These are phyloP conservation scores for Ascochyta viciae-villosae DNA, from an alignment of 2,329 filamentous ascomycete species.

Conservation along the genomic window DNA sequence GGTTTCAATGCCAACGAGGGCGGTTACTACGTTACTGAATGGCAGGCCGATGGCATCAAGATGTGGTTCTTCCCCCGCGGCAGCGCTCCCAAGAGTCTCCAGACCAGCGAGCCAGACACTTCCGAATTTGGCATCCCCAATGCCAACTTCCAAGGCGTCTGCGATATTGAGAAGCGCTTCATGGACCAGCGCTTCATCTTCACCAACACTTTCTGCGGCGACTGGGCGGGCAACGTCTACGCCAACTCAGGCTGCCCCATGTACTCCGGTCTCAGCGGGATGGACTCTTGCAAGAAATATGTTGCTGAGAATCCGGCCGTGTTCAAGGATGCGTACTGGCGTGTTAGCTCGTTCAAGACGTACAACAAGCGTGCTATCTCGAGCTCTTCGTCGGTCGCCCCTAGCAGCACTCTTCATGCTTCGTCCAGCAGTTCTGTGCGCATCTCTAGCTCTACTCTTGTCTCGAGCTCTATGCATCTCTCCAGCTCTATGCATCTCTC, in stretches of 20 bases:
- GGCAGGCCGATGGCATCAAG: conserved; percentile 73
- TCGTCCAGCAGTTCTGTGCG: conserved; percentile 13
- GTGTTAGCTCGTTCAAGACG: conserved; percentile 56
- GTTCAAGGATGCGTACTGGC: conserved; percentile 77
- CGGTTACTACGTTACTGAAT: conserved; percentile 58
- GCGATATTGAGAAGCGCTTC: conserved; percentile 75
- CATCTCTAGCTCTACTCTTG: not conserved
- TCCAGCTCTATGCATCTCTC: not conserved
- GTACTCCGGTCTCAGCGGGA: conserved; percentile 9
- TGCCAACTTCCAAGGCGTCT: conserved; percentile 73
- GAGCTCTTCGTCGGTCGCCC: conserved; percentile 25
- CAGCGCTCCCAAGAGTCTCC: conserved; percentile 67
- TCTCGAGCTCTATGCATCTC: not conserved
- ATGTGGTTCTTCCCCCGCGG: conserved; percentile 81
- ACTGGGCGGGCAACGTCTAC: conserved; percentile 81
- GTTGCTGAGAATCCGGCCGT: conserved; percentile 72
- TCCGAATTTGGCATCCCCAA: conserved; percentile 69
- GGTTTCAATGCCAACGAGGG: conserved; percentile 58
- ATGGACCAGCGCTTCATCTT: conserved; percentile 75
- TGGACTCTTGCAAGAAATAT: conserved; percentile 68
- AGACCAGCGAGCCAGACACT: conserved; percentile 65
- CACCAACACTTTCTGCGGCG: conserved; percentile 85
- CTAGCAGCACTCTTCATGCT: conserved; percentile 8
- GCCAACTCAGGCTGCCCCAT: conserved; percentile 61
- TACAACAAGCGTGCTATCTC: conserved; percentile 20